Evolutionary conservation across 2,329 filamentous ascomycete species (phyloP), one percentile per base, ranked within the genome.

Genomic region (Sporothrix schenckii): DNA sequence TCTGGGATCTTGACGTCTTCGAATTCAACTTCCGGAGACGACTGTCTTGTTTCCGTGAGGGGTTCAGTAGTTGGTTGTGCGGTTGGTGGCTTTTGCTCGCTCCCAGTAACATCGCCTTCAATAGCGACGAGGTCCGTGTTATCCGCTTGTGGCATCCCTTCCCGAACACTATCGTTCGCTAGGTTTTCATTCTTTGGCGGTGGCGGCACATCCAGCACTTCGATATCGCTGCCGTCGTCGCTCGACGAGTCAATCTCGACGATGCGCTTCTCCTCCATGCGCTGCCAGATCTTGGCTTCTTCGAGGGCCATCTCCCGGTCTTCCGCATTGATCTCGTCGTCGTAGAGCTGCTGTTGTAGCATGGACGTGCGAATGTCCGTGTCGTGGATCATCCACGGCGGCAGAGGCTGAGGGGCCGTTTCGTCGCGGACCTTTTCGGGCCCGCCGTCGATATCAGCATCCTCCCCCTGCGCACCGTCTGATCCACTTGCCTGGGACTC

Each of bases 341-440:
- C 87, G 63, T 78, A 83, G 75, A 81, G 86, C 73, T 80, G 85
- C 79, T 88, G 86, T 70, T 87, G 85, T 74, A 85, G 87, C 72
- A 89, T 79, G 34, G 85, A 84, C 66, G 89, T 85, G 72, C 90
- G 84, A 44, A 94, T 88, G 71, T 93, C 91, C 1, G 85, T 84
- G 6, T 88, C 80, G 72, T 88, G 86, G 2, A 82, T 80, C 76
- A 95, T 86, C 92, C 92, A 95, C 0, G 92, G 92, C 1, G 92
- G 92, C 9, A 94, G 77, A 0, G 90, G 89, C n/a, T 82, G 83
- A 1, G 86, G 82, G 3, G 77, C 58, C 2, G n/a, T 79, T 78
- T 84, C 79, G 78, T 84, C 78, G 78, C 27, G 21, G 19, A 52
- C 16, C 30, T 50, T 84, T 69, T 90, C 86, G 75, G 93, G 92